Conservation (phyloP, 2,329 filamentous ascomycete species). For the Podosphaera leucotricha region DNA sequence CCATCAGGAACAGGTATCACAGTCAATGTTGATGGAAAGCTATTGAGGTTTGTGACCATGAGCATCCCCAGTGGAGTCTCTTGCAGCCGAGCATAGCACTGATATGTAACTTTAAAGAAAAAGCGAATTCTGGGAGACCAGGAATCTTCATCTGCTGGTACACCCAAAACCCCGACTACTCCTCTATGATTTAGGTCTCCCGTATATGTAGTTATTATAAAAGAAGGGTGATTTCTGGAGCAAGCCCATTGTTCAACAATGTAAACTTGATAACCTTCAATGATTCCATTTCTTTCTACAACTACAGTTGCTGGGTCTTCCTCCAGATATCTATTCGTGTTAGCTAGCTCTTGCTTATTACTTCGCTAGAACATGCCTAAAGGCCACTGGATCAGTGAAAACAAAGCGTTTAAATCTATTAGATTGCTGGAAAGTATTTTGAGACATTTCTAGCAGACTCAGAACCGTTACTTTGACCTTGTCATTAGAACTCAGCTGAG, state of each 20-base stretch:
- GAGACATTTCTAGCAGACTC: too few species aligned
- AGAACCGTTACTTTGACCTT: too few species aligned
- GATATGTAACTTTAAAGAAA: constrained; percentile 68
- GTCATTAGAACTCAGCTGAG: too few species aligned
- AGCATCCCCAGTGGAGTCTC: constrained; percentile 63
- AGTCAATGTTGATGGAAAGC: constrained; percentile 74
- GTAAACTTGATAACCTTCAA: constrained; percentile 79
- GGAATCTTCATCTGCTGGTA: constrained; percentile 53
- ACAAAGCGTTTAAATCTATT: constrained; percentile 27
- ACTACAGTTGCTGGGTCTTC: constrained; percentile 58
- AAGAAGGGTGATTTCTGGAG: constrained; percentile 70
- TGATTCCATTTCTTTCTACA: constrained; percentile 42
- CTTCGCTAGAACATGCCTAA: constrained; percentile 19
- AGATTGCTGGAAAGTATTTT: background rate
- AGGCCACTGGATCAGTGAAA: constrained; percentile 41
- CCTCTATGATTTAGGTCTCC: constrained; percentile 61
- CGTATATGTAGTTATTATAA: constrained; percentile 81
- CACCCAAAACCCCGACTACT: constrained; percentile 55
- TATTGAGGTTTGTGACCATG: constrained; percentile 85
- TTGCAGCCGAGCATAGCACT: constrained; percentile 65
- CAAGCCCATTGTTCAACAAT: constrained; percentile 96
- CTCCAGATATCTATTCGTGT: constrained; percentile 43
- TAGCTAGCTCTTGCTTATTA: background rate
- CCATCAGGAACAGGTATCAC: constrained; percentile 81
- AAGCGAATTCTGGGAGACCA: constrained; percentile 62